Percentiles rank a stretch among this genome's conserved stretches.
Conservation (phyloP, 768 basidiomycete genomes). For the Pholiota microspora region DNA sequence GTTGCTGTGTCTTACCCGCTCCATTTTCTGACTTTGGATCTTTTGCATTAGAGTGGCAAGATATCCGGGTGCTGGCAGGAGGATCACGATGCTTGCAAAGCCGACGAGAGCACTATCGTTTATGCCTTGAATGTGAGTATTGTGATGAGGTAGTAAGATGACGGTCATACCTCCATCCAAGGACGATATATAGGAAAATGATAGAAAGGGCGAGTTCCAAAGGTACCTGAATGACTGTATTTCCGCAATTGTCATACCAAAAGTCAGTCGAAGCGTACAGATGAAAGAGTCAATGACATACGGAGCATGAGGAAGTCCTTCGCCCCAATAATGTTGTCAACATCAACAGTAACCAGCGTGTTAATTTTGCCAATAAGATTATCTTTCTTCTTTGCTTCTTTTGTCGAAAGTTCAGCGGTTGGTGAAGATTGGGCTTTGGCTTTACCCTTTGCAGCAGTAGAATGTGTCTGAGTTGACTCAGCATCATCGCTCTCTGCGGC, state of each 20-base stretch:
- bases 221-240: constrained; percentile 31
- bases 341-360: constrained; percentile 70
- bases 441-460: constrained; percentile 10
- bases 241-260: constrained; percentile 11
- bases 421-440: neutral
- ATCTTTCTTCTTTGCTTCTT: constrained; percentile 24
- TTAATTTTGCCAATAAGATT: constrained; percentile 74
- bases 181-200: constrained; percentile 41
- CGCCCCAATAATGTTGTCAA: constrained; percentile 32
- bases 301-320: constrained; percentile 33
- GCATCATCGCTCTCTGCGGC: neutral
- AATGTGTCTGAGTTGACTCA: neutral
- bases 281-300: constrained; percentile 6
- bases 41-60: constrained; percentile 43
- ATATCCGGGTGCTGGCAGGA: constrained; percentile 60
- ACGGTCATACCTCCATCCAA: constrained; percentile 43
- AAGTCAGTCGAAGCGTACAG: neutral
- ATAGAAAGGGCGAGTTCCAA: constrained; percentile 37
- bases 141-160: neutral
- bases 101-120: constrained; percentile 31
- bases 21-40: constrained; percentile 46
- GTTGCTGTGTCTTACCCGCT: constrained; percentile 19
- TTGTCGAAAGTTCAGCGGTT: neutral
- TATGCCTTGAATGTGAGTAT: neutral
- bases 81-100: constrained; percentile 46